Base-by-base conservation (phyloP, 2,329 filamentous ascomycete species). In the Chrysosphaeria jannelii region DNA sequence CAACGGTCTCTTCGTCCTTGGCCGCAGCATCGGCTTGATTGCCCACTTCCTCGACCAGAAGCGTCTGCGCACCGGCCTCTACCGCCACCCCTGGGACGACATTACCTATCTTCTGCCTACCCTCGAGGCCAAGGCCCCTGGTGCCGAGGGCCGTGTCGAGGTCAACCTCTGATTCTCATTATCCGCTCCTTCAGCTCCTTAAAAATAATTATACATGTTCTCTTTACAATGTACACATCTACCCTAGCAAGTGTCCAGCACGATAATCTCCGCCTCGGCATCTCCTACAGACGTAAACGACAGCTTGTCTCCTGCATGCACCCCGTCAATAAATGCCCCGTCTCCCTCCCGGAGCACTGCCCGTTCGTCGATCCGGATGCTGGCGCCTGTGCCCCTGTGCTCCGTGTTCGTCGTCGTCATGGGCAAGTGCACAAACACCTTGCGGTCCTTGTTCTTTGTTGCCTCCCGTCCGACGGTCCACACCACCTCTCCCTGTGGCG, bases 1-100 rank as follows among this genome's bases (percentile, higher is more conserved):
- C 39, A 97, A 97, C 62, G 85, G 85, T 57, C 72, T 97, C 30
- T 97, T 97, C 59, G 85, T 97, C 22, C 66, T 97, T 30, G 85
- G 85, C 42, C 72, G 85, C 43, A 76, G 65, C 48, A 97, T 97
- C 42, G 85, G 85, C 74, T 61, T 97, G 36, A 97, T 97, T 70
- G 85, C 85, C 42, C 85, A 97, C 53, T 93, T 81, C 63, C 68
- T 97, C 39, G 85, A 97, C 56, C 85, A 97, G 65, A 97, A 97
- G 79, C 68, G 85, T 51, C 63, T 97, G 49, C 72, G 81, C 41
- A 97, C 85, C 41, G 85, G 85, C 46, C 66, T 97, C 34, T 97
- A 97, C 72, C 72, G 85, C 46, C 78, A 90, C 64, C 85, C 85
- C 44, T 93, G 85, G 85, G 85, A 90, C 46, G 79, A 90, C 47